These are phyloP conservation scores for Physcomitrium patens DNA, from an alignment of 225 moss, liverwort and hornwort genomes.

Conservation along the genomic window DNA sequence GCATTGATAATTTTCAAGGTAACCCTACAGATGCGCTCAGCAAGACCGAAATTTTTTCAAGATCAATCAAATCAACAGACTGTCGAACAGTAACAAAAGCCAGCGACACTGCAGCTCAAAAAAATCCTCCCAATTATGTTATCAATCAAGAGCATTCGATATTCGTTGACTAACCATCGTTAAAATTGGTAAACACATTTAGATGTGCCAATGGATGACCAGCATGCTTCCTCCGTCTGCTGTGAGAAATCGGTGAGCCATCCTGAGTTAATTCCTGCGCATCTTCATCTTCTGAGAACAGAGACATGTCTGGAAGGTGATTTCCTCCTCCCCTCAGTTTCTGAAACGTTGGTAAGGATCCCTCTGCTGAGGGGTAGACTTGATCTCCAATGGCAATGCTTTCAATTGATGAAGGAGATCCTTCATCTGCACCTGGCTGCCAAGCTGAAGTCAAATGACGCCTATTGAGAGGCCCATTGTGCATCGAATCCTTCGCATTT, in stretches of 20 bases:
- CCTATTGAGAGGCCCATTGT: conserved; percentile 59
- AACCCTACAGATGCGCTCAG: background rate
- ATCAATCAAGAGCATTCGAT: background rate
- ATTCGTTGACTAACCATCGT: conserved; percentile 75
- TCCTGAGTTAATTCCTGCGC: conserved; percentile 59
- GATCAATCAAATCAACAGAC: background rate
- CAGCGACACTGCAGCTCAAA: background rate
- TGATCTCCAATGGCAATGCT: conserved; percentile 57
- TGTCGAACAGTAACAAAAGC: background rate
- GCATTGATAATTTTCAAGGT: background rate
- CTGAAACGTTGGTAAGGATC: conserved; percentile 48
- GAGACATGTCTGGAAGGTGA: conserved; percentile 54
- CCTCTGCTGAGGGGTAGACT: conserved; percentile 51
- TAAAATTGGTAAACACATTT: conserved; percentile 45
- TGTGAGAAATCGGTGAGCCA: conserved; percentile 55
- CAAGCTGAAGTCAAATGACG: conserved; percentile 57
- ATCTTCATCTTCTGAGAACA: conserved; percentile 78
- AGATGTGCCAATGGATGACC: conserved; percentile 51
- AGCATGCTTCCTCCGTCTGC: conserved; percentile 56
- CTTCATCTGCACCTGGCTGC: conserved; percentile 72
- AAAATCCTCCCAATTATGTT: background rate
- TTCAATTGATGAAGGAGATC: conserved; percentile 74
- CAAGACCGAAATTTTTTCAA: background rate
- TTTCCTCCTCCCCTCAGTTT: conserved; percentile 55
- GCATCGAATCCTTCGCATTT: conserved; percentile 55